These are phyloP conservation scores for Botrytis elliptica DNA, from an alignment of 2,329 filamentous ascomycete genomes.

Conservation along the genomic window DNA sequence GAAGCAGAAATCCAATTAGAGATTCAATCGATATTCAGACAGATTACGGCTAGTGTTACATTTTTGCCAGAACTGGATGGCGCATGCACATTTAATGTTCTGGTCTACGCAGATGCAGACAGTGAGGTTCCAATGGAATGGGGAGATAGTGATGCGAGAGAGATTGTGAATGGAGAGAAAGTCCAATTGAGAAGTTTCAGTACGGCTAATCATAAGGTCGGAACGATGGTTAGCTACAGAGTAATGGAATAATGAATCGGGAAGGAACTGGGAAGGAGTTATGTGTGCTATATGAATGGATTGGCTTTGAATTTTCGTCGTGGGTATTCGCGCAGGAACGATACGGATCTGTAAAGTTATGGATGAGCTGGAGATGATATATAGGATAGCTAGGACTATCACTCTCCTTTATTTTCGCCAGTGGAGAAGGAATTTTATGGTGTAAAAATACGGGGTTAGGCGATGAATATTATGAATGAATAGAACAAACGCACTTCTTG, in stretches of 20 bases:
- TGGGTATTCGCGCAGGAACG: background rate
- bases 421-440: background rate
- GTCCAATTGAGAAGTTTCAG: constrained; percentile 95
- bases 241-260: constrained; percentile 45
- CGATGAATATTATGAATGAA: background rate
- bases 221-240: constrained; percentile 90
- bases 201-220: constrained; percentile 89
- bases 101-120: constrained; percentile 96
- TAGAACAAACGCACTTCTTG: background rate
- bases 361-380: constrained; percentile 5
- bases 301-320: background rate
- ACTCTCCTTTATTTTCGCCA: background rate
- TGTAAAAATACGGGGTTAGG: background rate
- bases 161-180: constrained; percentile 89
- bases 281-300: background rate
- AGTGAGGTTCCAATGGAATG: constrained; percentile 96
- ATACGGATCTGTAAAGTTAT: constrained; percentile 17
- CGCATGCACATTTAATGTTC: constrained; percentile 97
- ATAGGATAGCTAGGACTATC: constrained; percentile 18
- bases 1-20: constrained; percentile 93
- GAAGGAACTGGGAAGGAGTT: constrained; percentile 7
- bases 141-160: constrained; percentile 97
- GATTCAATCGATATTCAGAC: constrained; percentile 94
- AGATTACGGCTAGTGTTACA: constrained; percentile 96
- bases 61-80: constrained; percentile 92